Percentiles rank a stretch among this genome's conserved stretches.
phyloP scores from a whole-genome alignment of 139 green algal genomes.

The Coelastrella sp. region DNA sequence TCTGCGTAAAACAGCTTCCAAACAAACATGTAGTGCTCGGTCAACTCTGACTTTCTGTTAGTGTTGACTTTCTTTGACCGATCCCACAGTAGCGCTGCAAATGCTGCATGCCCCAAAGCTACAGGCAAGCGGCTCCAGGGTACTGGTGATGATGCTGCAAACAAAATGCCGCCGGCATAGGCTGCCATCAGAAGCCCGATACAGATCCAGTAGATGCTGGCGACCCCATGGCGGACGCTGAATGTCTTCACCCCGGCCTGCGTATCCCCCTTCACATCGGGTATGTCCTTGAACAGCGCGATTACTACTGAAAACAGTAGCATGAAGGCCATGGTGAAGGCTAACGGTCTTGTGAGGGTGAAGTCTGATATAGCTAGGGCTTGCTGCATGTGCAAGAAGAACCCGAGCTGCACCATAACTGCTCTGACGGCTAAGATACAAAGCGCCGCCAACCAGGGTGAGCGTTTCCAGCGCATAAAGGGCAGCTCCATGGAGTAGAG shows the following conservation, averaged over 20 bases:
- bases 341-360: slow-evolving; percentile 55
- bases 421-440: slow-evolving; percentile 89
- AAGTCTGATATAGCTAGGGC: slow-evolving; percentile 50
- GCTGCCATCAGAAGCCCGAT: slow-evolving; percentile 80
- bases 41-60: slow-evolving; percentile 56
- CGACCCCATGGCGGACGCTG: slow-evolving; percentile 83
- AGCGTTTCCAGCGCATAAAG: slow-evolving; percentile 94
- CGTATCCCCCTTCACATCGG: slow-evolving; percentile 89
- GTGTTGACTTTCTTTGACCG: slow-evolving; percentile 65
- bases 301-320: slow-evolving; percentile 95
- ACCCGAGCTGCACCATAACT: slow-evolving; percentile 78
- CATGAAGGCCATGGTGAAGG: slow-evolving; percentile 94
- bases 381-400: slow-evolving; percentile 87
- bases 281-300: slow-evolving; percentile 98
- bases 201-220: slow-evolving; percentile 89
- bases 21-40: slow-evolving; percentile 81
- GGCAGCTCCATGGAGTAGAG: slow-evolving; percentile 87
- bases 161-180: slow-evolving; percentile 77
- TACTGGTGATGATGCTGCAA: slow-evolving; percentile 54
- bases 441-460: slow-evolving; percentile 79
- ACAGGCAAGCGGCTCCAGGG: slow-evolving; percentile 63
- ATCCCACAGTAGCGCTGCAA: slow-evolving; percentile 54
- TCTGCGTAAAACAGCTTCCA: slow-evolving; percentile 97
- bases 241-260: slow-evolving; percentile 82
- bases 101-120: slow-evolving; percentile 55